Conservation (phyloP, 768 basidiomycete genomes). For the Crassisporium funariophilum region DNA sequence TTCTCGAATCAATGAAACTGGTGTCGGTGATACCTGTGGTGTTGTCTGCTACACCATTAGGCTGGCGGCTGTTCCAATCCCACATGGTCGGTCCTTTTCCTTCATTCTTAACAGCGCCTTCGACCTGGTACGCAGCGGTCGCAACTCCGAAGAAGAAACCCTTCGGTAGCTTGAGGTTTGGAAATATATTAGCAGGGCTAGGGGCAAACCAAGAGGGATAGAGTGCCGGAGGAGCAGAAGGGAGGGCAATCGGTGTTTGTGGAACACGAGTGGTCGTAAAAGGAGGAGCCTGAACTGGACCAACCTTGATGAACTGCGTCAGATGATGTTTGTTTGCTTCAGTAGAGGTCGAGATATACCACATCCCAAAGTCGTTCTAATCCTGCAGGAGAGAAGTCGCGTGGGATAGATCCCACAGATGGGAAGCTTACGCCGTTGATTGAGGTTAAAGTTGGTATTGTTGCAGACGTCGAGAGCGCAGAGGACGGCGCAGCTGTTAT, state of each 20-base stretch:
- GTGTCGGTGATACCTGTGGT: slow-evolving; percentile 37
- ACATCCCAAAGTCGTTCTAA: slow-evolving; percentile 45
- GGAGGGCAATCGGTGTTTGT: slow-evolving; percentile 37
- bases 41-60: slow-evolving; percentile 42
- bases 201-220: slow-evolving; percentile 51
- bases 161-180: slow-evolving; percentile 45
- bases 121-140: slow-evolving; percentile 55
- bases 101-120: slow-evolving; percentile 52
- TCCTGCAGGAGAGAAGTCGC: slow-evolving; percentile 41
- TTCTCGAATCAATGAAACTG: not conserved
- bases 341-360: slow-evolving; percentile 22
- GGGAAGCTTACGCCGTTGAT: slow-evolving; percentile 32
- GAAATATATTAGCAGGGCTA: slow-evolving; percentile 43
- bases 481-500: slow-evolving; percentile 7
- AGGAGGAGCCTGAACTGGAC: slow-evolving; percentile 44
- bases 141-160: slow-evolving; percentile 55
- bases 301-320: slow-evolving; percentile 32
- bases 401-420: slow-evolving; percentile 40
- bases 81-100: slow-evolving; percentile 50
- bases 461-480: slow-evolving; percentile 4
- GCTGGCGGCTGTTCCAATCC: slow-evolving; percentile 53
- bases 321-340: not conserved
- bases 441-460: slow-evolving; percentile 4
- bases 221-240: slow-evolving; percentile 45
- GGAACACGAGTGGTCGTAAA: slow-evolving; percentile 47